phyloP scores from a whole-genome alignment of 768 basidiomycete genomes.

The Boletus bicolor region DNA sequence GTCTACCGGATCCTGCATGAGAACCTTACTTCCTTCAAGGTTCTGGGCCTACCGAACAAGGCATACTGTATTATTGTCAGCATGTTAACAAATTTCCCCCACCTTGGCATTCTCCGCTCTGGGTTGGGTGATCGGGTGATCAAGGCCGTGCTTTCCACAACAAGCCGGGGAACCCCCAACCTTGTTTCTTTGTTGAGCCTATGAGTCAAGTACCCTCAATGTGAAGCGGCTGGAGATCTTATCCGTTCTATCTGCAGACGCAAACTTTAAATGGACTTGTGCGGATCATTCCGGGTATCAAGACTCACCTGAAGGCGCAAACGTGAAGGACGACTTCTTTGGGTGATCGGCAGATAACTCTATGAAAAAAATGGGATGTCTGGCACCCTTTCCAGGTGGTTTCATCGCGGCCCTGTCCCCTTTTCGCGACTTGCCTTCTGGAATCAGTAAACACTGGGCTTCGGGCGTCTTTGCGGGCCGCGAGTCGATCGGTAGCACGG shows the following conservation, averaged over 20 bases:
- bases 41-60: constrained; percentile 17
- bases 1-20: constrained; percentile 21
- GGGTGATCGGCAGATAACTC: constrained; percentile 11
- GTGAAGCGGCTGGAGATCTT: constrained; percentile 17
- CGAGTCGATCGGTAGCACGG: background rate
- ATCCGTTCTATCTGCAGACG: constrained; percentile 25
- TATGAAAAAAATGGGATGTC: background rate
- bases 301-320: constrained; percentile 12
- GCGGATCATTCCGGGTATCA: constrained; percentile 29
- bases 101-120: background rate
- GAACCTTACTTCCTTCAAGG: constrained; percentile 13
- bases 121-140: constrained; percentile 12
- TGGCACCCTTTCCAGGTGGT: background rate
- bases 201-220: constrained; percentile 21
- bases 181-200: constrained; percentile 14
- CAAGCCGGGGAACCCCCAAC: constrained; percentile 15
- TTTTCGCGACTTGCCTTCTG: background rate
- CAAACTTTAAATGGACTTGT: constrained; percentile 13
- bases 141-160: constrained; percentile 11
- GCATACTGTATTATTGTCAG: constrained; percentile 7
- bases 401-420: background rate
- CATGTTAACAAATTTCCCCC: constrained; percentile 8
- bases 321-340: constrained; percentile 12
- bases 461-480: constrained; percentile 2
- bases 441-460: background rate